These are phyloP conservation scores for Pugionium dolabratum DNA, from an alignment of 345 rosid genomes.

Conservation along the genomic window DNA sequence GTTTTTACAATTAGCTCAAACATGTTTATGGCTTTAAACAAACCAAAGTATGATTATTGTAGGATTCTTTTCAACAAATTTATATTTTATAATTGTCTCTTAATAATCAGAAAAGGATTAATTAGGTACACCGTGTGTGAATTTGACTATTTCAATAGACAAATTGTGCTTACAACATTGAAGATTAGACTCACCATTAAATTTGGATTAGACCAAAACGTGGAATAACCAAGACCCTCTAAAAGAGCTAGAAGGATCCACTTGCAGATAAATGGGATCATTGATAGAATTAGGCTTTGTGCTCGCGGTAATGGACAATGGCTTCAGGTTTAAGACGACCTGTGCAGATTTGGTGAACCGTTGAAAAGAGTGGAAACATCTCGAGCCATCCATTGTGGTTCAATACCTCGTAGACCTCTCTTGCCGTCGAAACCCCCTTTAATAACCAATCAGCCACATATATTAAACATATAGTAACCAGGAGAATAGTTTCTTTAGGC, in stretches of 20 bases:
- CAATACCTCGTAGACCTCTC: conserved; percentile 80
- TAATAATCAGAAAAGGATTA: too few relatives aligned
- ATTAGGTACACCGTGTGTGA: too few relatives aligned
- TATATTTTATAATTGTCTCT: too few relatives aligned
- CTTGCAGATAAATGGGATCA: conserved; percentile 12
- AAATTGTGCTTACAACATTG: conserved; percentile 10
- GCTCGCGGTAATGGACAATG: conserved; percentile 71
- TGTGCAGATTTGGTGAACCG: conserved; percentile 74
- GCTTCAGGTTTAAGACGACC: conserved; percentile 86
- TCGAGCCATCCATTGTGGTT: conserved; percentile 80
- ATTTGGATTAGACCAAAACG: conserved; percentile 3
- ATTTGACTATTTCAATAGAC: too few relatives aligned
- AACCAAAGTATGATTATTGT: too few relatives aligned
- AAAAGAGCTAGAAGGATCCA: conserved; percentile 8
- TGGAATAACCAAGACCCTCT: conserved; percentile 6
- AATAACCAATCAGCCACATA: conserved; percentile 13
- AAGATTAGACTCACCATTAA: conserved; percentile 1
- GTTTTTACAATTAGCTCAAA: too few relatives aligned
- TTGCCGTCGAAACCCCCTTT: conserved; percentile 90
- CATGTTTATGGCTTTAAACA: too few relatives aligned
- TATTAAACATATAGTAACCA: not conserved
- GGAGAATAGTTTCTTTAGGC: not conserved
- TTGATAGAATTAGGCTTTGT: conserved; percentile 39
- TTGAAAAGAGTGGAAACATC: conserved; percentile 76
- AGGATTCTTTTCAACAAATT: too few relatives aligned